These are phyloP conservation scores for Aspergillus uvarum DNA, from an alignment of 2,329 filamentous ascomycete genomes.

Conservation along the genomic window DNA sequence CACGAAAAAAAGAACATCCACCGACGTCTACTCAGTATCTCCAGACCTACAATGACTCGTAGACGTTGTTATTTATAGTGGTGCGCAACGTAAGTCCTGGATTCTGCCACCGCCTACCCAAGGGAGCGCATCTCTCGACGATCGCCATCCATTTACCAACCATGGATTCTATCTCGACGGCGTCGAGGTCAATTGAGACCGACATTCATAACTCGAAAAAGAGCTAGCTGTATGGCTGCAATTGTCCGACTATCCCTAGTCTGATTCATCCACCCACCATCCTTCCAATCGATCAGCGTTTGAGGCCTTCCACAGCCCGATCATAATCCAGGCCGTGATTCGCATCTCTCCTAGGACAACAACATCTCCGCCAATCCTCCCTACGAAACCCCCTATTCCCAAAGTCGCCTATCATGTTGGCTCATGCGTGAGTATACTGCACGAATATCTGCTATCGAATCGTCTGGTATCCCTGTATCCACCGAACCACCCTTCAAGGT, in stretches of 20 bases:
- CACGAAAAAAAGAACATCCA: too few relatives aligned
- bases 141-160: not conserved
- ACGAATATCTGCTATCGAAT: not conserved
- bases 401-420: conserved; percentile 10
- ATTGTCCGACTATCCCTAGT: not conserved
- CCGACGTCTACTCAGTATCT: too few relatives aligned
- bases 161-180: not conserved
- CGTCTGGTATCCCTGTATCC: not conserved
- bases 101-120: conserved; percentile 18
- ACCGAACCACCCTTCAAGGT: not conserved
- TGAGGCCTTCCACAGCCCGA: not conserved
- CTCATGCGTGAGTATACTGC: not conserved
- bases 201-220: not conserved
- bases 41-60: not conserved
- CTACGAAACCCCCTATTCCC: not conserved
- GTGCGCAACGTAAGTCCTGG: conserved; percentile 11
- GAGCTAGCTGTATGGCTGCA: not conserved
- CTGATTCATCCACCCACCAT: not conserved
- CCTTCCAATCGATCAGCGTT: not conserved
- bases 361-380: not conserved
- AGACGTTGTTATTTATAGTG: conserved; percentile 5
- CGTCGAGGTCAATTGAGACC: conserved; percentile 1
- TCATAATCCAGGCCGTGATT: not conserved
- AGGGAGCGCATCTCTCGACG: not conserved
- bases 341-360: conserved; percentile 1